Base-by-base conservation (phyloP, 345 rosid genomes). In the Citropsis articulata region DNA sequence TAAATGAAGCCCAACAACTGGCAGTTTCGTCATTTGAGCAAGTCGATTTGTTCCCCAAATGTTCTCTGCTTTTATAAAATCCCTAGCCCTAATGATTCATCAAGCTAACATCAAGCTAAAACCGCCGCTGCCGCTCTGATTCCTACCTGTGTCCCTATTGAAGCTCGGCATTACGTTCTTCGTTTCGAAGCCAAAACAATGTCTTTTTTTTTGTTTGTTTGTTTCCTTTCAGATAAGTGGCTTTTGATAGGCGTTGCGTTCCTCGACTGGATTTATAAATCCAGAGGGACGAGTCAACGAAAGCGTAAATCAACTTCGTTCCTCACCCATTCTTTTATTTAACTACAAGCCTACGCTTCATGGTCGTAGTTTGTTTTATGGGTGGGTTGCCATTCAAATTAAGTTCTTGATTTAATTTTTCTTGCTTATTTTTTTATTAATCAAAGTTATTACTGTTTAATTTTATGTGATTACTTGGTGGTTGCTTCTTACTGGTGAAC, bases 201-300 rank as follows among this genome's bases (percentile, higher is more conserved):
- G 4, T 21, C n/a, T 7, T 1, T 28, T 1, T 28, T 19, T 28
- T 1, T 50, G 9, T 65, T 48, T 4, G 0, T 6, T 45, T 38
- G 7, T 50, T 14, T 14, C 1, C 6, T 53, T 18, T 53, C 57
- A 53, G 65, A 55, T 31, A 4, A 21, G 7, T 83, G 76, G 88
- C 90, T 87, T 85, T 73, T 66, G 86, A 87, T 83, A 83, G 88
- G 88, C 90, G 87, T 87, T 87, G 80, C 88, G 86, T 83, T 87
- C 81, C 84, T 85, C 81, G 70, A 18, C 9, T 71, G 72, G 81
- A 75, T 72, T 75, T 69, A 5, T 7, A 42, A 59, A 67, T 79
- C 86, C 81, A 19, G 61, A 77, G 61, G 86, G 80, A 73, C 88
- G 88, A 13, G 88, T 85, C 88, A 87, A 83, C 88, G 90, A 79